These are phyloP conservation scores for Sclerotinia spermophila DNA, from an alignment of 2,329 filamentous ascomycete genomes.

Conservation along the genomic window DNA sequence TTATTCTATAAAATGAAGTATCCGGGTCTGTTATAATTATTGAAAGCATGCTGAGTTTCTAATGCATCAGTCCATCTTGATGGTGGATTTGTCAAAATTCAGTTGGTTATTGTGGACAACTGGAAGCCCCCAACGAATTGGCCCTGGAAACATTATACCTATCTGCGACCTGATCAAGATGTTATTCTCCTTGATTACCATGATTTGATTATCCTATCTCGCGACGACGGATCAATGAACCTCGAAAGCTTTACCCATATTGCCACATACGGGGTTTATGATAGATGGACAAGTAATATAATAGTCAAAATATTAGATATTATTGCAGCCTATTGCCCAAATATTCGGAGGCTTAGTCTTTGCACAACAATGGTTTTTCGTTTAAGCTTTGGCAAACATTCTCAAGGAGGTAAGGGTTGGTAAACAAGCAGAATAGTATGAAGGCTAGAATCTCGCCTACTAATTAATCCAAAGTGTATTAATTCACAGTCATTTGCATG, in stretches of 20 bases:
- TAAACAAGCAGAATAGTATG: background rate
- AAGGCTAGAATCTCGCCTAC: background rate
- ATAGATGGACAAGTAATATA: background rate
- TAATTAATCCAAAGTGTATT: background rate
- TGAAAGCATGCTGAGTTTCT: background rate
- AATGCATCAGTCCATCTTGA: background rate
- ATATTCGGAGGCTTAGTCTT: background rate
- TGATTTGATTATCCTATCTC: accelerated
- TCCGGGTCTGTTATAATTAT: background rate
- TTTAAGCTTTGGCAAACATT: too few relatives aligned
- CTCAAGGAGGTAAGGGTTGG: too few relatives aligned
- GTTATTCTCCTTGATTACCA: accelerated
- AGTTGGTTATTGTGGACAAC: background rate
- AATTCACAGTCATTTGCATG: background rate
- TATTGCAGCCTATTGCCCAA: background rate
- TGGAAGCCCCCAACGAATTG: background rate
- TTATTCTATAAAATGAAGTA: background rate
- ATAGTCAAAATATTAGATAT: background rate
- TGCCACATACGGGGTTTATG: background rate
- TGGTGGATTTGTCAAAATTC: background rate
- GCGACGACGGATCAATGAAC: background rate
- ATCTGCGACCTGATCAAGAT: background rate
- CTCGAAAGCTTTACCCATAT: background rate
- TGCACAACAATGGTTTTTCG: background rate
- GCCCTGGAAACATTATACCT: background rate